Evolutionary conservation across 345 rosid genomes (phyloP).

Genomic region (Firmiana major): DNA sequence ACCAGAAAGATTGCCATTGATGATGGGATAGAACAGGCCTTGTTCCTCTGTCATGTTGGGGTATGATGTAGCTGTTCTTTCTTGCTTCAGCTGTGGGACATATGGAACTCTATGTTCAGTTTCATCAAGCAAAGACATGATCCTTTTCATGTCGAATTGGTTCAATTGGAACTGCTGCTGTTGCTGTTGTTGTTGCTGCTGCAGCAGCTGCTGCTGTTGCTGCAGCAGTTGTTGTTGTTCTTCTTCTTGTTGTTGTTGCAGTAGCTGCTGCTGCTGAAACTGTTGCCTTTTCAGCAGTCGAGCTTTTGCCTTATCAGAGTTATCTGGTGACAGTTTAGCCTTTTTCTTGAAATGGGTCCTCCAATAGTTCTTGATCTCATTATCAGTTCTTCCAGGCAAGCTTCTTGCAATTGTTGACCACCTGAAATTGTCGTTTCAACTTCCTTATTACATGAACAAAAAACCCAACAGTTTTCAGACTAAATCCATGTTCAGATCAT

Average conservation of each 20-base stretch:
- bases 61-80: conserved; percentile 18
- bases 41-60: conserved; percentile 31
- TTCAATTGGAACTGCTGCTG: conserved; percentile 48
- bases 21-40: conserved; percentile 18
- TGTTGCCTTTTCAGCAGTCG: conserved; percentile 67
- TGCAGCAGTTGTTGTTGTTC: conserved; percentile 49
- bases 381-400: conserved; percentile 91
- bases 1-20: conserved; percentile 25
- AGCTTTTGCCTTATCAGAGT: conserved; percentile 46
- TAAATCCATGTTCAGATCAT: not conserved
- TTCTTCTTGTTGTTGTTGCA: conserved; percentile 22
- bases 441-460: not conserved
- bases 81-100: conserved; percentile 44
- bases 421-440: conserved; percentile 28
- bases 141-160: conserved; percentile 56
- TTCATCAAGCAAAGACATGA: conserved; percentile 56
- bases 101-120: conserved; percentile 32
- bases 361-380: conserved; percentile 93
- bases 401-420: conserved; percentile 96
- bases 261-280: conserved; percentile 60
- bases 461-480: not conserved
- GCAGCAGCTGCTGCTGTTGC: conserved; percentile 26
- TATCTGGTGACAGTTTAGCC: conserved; percentile 46
- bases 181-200: conserved; percentile 20
- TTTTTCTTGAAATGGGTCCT: conserved; percentile 91